Conservation (phyloP, 2,329 filamentous ascomycete genomes). For the Coniochaeta sp. region DNA sequence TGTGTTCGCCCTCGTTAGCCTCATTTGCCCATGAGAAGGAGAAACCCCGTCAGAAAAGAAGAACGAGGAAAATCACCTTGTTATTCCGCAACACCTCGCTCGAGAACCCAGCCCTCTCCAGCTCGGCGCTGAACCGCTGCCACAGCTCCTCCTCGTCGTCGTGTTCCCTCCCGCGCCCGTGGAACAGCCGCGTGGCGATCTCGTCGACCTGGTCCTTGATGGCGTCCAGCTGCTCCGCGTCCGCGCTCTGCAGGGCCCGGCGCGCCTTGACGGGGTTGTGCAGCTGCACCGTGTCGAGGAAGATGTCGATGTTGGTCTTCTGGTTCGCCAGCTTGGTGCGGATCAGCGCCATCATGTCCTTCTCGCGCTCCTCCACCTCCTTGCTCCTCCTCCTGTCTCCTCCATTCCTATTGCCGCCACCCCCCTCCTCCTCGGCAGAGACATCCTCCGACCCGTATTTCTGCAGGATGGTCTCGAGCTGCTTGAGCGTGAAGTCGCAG, state of each 20-base stretch:
- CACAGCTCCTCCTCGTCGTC: conserved; percentile 46
- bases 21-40: too few relatives aligned
- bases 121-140: conserved; percentile 50
- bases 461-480: conserved; percentile 46
- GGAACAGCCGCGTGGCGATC: conserved; percentile 45
- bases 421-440: too few relatives aligned
- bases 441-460: too few relatives aligned
- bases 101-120: conserved; percentile 52
- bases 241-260: conserved; percentile 21
- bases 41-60: too few relatives aligned
- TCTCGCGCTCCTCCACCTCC: conserved; percentile 12
- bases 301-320: conserved; percentile 44
- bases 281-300: conserved; percentile 51
- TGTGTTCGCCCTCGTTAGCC: conserved; percentile 21
- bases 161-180: conserved; percentile 25
- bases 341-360: conserved; percentile 33
- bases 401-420: too few relatives aligned
- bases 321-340: conserved; percentile 41
- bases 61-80: too few relatives aligned
- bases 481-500: conserved; percentile 45
- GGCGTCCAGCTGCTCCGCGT: conserved; percentile 35
- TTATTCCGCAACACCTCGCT: conserved; percentile 46
- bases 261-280: conserved; percentile 35
- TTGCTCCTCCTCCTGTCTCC: conserved; percentile 2
- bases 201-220: conserved; percentile 56